These are phyloP conservation scores for Aspergillus sp. DNA, from an alignment of 2,329 filamentous ascomycete species.

Conservation along the genomic window DNA sequence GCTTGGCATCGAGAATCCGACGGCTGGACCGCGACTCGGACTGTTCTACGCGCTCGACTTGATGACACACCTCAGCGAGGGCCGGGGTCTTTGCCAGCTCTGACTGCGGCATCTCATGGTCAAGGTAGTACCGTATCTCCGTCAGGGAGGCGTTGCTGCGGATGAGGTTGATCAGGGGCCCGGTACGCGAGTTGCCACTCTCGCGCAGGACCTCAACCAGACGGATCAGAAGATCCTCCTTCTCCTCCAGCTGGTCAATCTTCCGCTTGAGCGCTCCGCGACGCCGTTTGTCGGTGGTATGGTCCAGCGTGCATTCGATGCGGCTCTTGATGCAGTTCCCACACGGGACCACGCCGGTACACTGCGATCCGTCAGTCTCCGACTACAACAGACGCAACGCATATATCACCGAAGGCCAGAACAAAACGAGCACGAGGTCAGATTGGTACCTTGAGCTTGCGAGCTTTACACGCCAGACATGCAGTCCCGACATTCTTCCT, in stretches of 20 bases:
- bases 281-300: constrained; percentile 20
- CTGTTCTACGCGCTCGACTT: constrained; percentile 15
- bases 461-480: constrained; percentile 22
- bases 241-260: constrained; percentile 22
- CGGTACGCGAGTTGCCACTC: constrained; percentile 13
- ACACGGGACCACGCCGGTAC: constrained; percentile 22
- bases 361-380: constrained; percentile 10
- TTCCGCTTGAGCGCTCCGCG: constrained; percentile 25
- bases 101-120: constrained; percentile 18
- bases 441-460: constrained; percentile 23
- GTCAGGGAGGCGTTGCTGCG: constrained; percentile 25
- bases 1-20: constrained; percentile 15
- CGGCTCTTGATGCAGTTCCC: constrained; percentile 20
- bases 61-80: constrained; percentile 16
- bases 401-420: not conserved
- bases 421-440: not conserved
- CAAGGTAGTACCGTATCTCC: constrained; percentile 25
- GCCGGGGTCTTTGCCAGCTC: constrained; percentile 21
- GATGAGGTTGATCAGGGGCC: constrained; percentile 24
- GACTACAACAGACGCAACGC: not conserved
- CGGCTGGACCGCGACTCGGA: constrained; percentile 15
- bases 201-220: constrained; percentile 24
- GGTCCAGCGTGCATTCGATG: constrained; percentile 22
- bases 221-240: constrained; percentile 22
- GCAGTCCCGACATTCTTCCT: constrained; percentile 25